Conservation (phyloP, 768 basidiomycete genomes). For the Sistotremastrum niveocremeum region DNA sequence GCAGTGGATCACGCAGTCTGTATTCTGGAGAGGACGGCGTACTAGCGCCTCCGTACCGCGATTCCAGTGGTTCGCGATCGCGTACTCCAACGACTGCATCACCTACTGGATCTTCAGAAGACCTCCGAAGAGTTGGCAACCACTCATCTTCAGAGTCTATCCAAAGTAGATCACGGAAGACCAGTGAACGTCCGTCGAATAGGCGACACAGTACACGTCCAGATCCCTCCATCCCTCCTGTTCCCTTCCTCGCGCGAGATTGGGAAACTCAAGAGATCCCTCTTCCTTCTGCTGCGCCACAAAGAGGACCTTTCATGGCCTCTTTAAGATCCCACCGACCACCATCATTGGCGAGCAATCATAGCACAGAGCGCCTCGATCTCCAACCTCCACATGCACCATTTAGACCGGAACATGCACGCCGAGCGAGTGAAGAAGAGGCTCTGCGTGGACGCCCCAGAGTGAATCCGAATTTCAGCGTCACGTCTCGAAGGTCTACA, state of each 20-base stretch:
- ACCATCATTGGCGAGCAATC: no score
- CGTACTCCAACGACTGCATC: constrained; percentile 20
- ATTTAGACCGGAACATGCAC: no score
- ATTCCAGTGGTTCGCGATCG: constrained; percentile 39
- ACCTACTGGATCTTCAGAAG: constrained; percentile 17
- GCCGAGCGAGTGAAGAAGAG: no score
- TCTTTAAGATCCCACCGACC: no score
- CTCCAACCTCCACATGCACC: no score
- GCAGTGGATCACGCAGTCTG: not conserved
- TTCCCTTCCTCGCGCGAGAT: not conserved
- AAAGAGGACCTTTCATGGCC: constrained; percentile 9
- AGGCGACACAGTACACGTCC: no score
- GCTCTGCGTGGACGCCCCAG: no score
- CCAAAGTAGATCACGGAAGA: constrained; percentile 26
- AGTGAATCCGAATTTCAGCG: no score
- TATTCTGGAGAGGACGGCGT: not conserved
- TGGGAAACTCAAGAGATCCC: not conserved
- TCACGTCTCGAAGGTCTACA: no score
- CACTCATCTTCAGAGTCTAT: constrained; percentile 44
- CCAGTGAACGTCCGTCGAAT: not conserved
- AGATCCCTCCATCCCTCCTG: no score
- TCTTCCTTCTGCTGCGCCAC: constrained; percentile 47
- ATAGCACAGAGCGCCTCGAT: no score
- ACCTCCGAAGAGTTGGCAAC: constrained; percentile 22
- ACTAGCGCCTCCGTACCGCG: constrained; percentile 24